phyloP scores from a whole-genome alignment of 306 rosid genomes.

The Hippophae tibetana region DNA sequence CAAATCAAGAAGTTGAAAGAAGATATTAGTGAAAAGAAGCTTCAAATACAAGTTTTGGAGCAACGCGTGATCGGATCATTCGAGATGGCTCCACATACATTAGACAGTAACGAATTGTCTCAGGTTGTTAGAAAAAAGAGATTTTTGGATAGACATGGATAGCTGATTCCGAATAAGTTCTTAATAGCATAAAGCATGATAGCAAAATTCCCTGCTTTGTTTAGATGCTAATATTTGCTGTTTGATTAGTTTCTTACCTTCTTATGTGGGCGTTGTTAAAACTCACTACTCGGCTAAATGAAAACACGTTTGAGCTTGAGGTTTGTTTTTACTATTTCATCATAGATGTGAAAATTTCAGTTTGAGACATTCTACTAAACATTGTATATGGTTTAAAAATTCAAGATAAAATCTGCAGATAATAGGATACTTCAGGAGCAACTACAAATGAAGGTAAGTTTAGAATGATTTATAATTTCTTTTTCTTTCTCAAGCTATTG shows the following conservation, averaged over 20 bases:
- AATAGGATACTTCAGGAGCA: constrained; percentile 86
- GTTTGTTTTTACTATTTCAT: constrained; percentile 36
- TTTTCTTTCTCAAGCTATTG: constrained; percentile 10
- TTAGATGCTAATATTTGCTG: neutral
- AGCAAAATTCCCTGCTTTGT: neutral
- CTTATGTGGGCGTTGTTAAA: constrained; percentile 51
- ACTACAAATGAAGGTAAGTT: constrained; percentile 59
- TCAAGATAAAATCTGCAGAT: constrained; percentile 80
- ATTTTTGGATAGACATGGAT: constrained; percentile 1
- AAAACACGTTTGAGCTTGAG: constrained; percentile 78
- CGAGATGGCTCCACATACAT: constrained; percentile 40
- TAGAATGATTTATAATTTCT: constrained; percentile 2
- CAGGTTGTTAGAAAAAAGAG: constrained; percentile 37
- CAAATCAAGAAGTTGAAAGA: constrained; percentile 58
- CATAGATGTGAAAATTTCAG: constrained; percentile 8
- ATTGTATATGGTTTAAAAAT: constrained; percentile 19
- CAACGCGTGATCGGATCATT: constrained; percentile 69
- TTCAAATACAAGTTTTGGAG: constrained; percentile 59
- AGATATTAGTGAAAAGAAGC: constrained; percentile 73
- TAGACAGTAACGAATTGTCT: constrained; percentile 42
- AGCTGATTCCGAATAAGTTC: neutral
- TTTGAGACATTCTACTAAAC: neutral
- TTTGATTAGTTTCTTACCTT: constrained; percentile 19
- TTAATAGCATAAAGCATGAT: no score
- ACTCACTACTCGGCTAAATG: constrained; percentile 60